These are phyloP conservation scores for Populus euphratica DNA, from an alignment of 345 rosid species.

Conservation along the genomic window DNA sequence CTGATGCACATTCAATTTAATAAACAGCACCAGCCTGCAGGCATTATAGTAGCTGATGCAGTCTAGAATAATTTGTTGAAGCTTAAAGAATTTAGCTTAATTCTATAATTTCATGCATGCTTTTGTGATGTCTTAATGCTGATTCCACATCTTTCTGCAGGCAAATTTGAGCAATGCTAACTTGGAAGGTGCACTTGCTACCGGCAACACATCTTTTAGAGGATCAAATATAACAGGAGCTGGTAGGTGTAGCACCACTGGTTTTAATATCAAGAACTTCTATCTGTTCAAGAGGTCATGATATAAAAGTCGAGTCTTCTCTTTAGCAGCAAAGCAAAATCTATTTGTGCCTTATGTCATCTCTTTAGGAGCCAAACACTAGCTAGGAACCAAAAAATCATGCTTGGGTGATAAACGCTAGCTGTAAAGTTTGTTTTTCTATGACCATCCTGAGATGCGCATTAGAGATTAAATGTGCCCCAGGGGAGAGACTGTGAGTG, in stretches of 20 bases:
- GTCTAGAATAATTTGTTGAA: neutral
- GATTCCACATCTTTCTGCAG: slow-evolving; percentile 36
- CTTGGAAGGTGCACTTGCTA: slow-evolving; percentile 85
- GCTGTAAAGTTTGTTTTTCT: neutral
- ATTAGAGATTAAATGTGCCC: neutral
- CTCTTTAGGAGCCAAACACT: neutral
- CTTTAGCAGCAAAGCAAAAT: neutral
- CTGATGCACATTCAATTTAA: neutral
- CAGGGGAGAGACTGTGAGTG: neutral
- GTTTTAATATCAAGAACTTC: neutral
- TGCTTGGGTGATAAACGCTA: neutral
- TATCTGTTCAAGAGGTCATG: neutral
- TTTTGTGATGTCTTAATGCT: neutral
- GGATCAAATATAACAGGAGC: slow-evolving; percentile 88
- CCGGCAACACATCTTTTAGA: slow-evolving; percentile 93
- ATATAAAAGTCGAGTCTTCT: neutral
- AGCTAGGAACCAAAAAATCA: too few relatives aligned
- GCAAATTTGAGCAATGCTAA: slow-evolving; percentile 81
- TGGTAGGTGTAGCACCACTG: slow-evolving; percentile 37
- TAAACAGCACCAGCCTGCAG: neutral
- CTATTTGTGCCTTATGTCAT: neutral
- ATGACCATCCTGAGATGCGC: neutral
- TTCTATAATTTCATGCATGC: neutral
- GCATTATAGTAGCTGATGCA: neutral
- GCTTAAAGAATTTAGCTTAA: neutral